Percentiles rank a stretch among this genome's conserved stretches.
Evolutionary conservation across 2,329 filamentous ascomycete species (phyloP).

Genomic region (Diaporthe destruens): DNA sequence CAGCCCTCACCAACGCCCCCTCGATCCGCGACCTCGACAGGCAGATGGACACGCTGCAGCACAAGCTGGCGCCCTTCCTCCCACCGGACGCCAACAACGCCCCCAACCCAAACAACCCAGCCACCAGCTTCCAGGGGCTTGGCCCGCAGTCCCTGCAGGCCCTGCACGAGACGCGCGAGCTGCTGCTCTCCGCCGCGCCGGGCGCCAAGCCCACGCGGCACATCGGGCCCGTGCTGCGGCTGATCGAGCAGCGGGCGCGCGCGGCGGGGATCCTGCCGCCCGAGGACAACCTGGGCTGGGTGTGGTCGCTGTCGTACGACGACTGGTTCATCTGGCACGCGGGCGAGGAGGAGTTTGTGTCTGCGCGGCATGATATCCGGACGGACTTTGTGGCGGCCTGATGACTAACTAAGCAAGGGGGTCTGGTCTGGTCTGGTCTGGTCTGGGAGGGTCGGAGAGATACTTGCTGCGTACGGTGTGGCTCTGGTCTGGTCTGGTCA

Average conservation of each 20-base stretch:
- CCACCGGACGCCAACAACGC: background rate
- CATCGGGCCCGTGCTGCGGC: conserved; percentile 21
- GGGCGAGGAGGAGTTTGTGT: conserved; percentile 14
- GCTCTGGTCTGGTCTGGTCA: no score
- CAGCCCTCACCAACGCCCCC: conserved; percentile 18
- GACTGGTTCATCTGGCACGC: conserved; percentile 37
- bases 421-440: no score
- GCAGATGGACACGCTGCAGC: conserved; percentile 20
- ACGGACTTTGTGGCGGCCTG: conserved; percentile 22
- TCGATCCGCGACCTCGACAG: conserved; percentile 24
- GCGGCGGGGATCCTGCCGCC: conserved; percentile 31
- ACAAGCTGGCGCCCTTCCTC: conserved; percentile 24
- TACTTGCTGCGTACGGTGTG: no score
- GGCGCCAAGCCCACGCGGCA: conserved; percentile 7
- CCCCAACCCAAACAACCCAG: background rate
- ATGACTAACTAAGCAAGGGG: background rate
- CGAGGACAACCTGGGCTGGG: conserved; percentile 24
- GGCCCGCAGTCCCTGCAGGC: background rate
- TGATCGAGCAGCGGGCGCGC: conserved; percentile 29
- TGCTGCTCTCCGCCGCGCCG: conserved; percentile 20
- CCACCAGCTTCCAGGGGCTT: background rate
- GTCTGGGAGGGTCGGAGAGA: no score
- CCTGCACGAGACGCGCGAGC: background rate
- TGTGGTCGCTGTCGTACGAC: conserved; percentile 27
- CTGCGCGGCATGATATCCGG: background rate